These are phyloP conservation scores for Solanum chmielewskii DNA, from an alignment of 257 asterid genomes.

Conservation along the genomic window DNA sequence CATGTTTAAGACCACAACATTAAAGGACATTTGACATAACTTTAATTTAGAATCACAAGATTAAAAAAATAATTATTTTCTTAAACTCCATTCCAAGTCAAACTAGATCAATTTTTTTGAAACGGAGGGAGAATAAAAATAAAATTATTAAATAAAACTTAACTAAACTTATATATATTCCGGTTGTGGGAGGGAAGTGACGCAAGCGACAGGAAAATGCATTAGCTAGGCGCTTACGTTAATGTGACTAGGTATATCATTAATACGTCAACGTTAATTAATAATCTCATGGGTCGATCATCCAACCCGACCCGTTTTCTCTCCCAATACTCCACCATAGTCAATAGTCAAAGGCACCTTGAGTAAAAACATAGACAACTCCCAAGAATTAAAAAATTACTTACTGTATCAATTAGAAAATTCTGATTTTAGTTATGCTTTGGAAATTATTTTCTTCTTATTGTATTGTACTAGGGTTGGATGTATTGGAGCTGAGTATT, in stretches of 20 bases:
- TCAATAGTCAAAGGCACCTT: not conserved
- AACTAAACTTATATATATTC: too few relatives aligned
- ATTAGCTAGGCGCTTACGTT: not conserved
- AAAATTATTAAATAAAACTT: too few relatives aligned
- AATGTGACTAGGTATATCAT: not conserved
- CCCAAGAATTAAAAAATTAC: not conserved
- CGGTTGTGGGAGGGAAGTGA: not conserved
- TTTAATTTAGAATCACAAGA: too few relatives aligned
- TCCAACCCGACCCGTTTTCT: not conserved
- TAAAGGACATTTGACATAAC: too few relatives aligned
- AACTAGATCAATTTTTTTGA: too few relatives aligned
- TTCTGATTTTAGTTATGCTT: not conserved
- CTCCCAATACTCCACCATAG: not conserved
- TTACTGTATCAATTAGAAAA: not conserved
- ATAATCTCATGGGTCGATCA: not conserved
- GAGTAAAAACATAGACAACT: not conserved
- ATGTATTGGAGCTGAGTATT: not conserved
- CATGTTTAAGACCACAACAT: too few relatives aligned
- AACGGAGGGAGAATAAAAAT: too few relatives aligned
- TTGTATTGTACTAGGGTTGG: not conserved
- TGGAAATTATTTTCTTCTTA: not conserved
- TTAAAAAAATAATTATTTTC: fast-evolving
- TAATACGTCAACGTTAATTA: not conserved
- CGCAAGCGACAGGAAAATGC: not conserved
- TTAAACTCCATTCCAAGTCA: fast-evolving